These are phyloP conservation scores for Neurospora terricola DNA, from an alignment of 495 filamentous ascomycete species.

Conservation along the genomic window DNA sequence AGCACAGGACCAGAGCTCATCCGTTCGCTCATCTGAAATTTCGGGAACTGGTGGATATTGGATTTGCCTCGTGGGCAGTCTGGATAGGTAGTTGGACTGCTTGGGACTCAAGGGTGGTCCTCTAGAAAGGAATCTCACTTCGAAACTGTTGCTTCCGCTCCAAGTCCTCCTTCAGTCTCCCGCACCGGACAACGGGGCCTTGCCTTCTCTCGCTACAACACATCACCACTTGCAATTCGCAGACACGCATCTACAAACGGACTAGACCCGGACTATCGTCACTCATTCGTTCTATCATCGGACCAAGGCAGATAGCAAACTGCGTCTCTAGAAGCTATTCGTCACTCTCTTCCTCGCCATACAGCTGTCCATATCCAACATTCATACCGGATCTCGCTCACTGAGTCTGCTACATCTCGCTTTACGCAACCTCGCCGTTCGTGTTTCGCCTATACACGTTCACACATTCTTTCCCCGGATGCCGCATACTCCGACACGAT, in stretches of 20 bases:
- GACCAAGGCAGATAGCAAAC: background rate
- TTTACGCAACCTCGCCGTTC: background rate
- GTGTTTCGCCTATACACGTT: background rate
- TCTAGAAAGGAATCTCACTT: background rate
- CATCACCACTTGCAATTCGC: background rate
- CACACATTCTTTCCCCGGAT: background rate
- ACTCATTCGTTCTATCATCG: background rate
- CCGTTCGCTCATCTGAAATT: background rate
- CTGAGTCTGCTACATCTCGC: background rate
- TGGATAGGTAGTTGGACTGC: background rate
- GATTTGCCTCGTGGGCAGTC: background rate
- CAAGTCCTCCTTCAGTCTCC: background rate
- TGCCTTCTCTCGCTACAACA: background rate
- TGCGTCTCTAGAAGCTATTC: background rate
- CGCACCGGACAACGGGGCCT: background rate
- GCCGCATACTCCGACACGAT: background rate
- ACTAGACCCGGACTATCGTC: background rate
- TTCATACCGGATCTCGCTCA: background rate
- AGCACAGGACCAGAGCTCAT: background rate
- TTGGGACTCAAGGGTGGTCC: background rate
- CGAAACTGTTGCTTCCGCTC: background rate
- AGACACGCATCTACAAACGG: background rate
- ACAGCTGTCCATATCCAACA: background rate
- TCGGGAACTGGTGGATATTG: background rate
- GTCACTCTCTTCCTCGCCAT: background rate